Evolutionary conservation across 2,329 filamentous ascomycete genomes (phyloP), one percentile per base, ranked within the genome.

Genomic region (Didymella glomerata): DNA sequence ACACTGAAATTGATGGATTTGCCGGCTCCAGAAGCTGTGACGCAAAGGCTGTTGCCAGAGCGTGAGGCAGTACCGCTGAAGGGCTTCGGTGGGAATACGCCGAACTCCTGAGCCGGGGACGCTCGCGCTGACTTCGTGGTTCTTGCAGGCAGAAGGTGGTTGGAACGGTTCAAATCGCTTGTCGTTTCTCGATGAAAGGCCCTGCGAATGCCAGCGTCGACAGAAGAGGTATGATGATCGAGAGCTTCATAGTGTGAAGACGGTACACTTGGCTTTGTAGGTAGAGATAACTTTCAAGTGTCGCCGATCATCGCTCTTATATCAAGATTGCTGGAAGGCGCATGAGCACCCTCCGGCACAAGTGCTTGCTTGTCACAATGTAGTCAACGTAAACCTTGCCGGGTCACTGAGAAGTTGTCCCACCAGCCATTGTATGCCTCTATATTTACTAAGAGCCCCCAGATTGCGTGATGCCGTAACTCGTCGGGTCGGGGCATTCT

Each of bases 1-100:
- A 77, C 72, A 2, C 73, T 70, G 67, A 78, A 78, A 2, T 70
- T 72, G 28, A 77, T 69, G 2, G 74, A 75, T 56, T 75, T 77
- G 28, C 73, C 73, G 20, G 68, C 67, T 25, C 74, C 74, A 10
- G 65, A 65, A 6, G 70, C 70, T 18, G 69, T 77, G 56, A 79
- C 76, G 47, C 72, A 70, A n/a, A 79, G 65, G 2, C 67, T 70
- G 34, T 64, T 65, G 8, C 70, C 69, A 25, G 74, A 74, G 42
- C 69, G 61, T 4, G 73, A 72, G 13, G 72, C 72, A 47, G 71
- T 72, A 44, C 77, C 68, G 1, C 66, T 68, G 3, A 67, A 65
- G 45, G 76, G 74, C 62, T 73, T 76, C 13, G 71, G 67, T n/a
- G 77, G 77, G 38, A 77, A 74, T 27, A 68, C 68, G 38, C 77